Evolutionary conservation across 371 early-diverging fungal species (phyloP).

Genomic region (Modicella reniformis): DNA sequence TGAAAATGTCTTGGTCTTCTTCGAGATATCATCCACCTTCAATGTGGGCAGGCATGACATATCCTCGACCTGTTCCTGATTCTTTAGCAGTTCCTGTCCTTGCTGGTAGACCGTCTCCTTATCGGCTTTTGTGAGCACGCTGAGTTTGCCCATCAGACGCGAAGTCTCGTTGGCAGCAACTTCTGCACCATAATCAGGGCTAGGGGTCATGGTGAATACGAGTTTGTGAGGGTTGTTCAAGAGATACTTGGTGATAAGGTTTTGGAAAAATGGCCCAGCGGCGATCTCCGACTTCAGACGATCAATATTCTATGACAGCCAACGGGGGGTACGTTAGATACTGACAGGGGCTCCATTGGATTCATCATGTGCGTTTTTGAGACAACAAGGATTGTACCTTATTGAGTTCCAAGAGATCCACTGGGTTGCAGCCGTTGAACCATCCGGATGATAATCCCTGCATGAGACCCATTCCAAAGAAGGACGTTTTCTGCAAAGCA

Average conservation of each 20-base stretch:
- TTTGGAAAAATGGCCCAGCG: conserved; percentile 76
- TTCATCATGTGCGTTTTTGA: too few relatives aligned
- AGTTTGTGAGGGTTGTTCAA: conserved; percentile 82
- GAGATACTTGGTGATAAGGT: conserved; percentile 78
- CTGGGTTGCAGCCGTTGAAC: conserved; percentile 90
- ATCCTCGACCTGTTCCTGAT: conserved; percentile 83
- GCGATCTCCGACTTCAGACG: conserved; percentile 72
- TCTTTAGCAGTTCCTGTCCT: conserved; percentile 69
- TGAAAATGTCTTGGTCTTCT: conserved; percentile 68
- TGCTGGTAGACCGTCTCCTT: conserved; percentile 65
- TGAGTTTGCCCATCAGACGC: conserved; percentile 70
- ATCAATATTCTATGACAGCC: conserved; percentile 68
- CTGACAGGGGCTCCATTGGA: not conserved
- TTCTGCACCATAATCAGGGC: conserved; percentile 67
- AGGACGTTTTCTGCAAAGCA: conserved; percentile 77
- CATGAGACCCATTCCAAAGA: conserved; percentile 89
- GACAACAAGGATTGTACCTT: conserved; percentile 52
- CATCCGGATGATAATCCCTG: conserved; percentile 81
- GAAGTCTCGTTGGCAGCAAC: conserved; percentile 71
- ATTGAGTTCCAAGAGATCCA: conserved; percentile 84
- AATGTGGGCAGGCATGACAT: conserved; percentile 86
- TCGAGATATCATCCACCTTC: conserved; percentile 76
- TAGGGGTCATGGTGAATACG: conserved; percentile 85
- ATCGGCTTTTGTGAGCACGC: conserved; percentile 67
- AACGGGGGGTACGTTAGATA: not conserved